Conservation (phyloP, 371 early-diverging fungal genomes). For the Syncephalastrum monosporum region DNA sequence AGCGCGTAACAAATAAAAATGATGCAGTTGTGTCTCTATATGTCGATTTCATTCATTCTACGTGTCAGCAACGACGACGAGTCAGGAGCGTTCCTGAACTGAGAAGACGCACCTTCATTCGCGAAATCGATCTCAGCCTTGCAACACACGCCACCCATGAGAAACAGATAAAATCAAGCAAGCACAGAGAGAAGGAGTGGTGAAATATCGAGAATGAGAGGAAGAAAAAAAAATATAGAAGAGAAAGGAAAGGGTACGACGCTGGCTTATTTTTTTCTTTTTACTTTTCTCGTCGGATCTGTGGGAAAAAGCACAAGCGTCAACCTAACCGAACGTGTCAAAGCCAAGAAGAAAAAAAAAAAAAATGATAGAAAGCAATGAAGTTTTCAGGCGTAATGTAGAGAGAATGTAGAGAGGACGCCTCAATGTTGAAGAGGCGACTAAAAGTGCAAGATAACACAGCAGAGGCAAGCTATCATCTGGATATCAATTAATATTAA, state of each 20-base stretch:
- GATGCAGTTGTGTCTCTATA: conserved; percentile 48
- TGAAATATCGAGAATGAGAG: not conserved
- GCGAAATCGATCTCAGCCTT: conserved; percentile 34
- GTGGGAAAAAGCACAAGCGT: too few relatives aligned
- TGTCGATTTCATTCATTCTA: not conserved
- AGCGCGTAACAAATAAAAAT: conserved; percentile 68
- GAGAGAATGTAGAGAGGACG: too few relatives aligned
- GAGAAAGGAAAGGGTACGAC: not conserved
- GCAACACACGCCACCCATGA: conserved; percentile 37
- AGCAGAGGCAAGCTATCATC: too few relatives aligned
- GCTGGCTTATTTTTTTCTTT: conserved; percentile 4
- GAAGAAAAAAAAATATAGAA: not conserved
- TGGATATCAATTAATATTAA: too few relatives aligned
- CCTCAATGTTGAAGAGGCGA: not conserved
- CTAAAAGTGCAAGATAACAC: conserved; percentile 1
- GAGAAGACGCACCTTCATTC: conserved; percentile 21
- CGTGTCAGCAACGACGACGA: conserved; percentile 8
- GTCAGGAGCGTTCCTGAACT: not conserved
- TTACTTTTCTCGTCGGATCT: not conserved
- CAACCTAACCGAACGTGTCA: not conserved
- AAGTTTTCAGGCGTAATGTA: not conserved
- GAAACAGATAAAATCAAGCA: not conserved
- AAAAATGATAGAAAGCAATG: not conserved
- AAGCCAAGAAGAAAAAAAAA: not conserved
- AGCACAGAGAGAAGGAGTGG: not conserved